phyloP scores from a whole-genome alignment of 805 yeast species.

The Pichia membranifaciens region DNA sequence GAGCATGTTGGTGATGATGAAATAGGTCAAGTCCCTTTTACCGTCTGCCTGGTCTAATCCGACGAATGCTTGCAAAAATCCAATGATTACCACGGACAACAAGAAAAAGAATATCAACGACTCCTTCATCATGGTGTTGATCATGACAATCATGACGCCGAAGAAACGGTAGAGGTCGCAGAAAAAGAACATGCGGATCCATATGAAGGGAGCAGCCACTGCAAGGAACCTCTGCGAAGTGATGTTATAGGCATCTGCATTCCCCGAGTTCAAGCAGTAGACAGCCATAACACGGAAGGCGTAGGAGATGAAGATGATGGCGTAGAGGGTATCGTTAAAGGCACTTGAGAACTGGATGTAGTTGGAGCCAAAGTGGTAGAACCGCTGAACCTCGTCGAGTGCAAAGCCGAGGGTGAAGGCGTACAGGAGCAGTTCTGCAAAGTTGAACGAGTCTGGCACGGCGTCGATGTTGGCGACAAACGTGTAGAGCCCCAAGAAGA shows the following conservation, averaged over 20 bases:
- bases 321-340: constrained; percentile 67
- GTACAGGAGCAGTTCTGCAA: constrained; percentile 53
- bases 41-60: constrained; percentile 90
- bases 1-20: constrained; percentile 57
- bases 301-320: constrained; percentile 47
- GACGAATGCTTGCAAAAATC: constrained; percentile 80
- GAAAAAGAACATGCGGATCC: constrained; percentile 71
- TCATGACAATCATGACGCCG: constrained; percentile 83
- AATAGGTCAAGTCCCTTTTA: constrained; percentile 62
- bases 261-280: constrained; percentile 23
- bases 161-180: constrained; percentile 76
- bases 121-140: constrained; percentile 83
- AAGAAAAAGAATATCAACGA: constrained; percentile 76
- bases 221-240: constrained; percentile 63
- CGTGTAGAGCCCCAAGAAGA: constrained; percentile 59
- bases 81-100: constrained; percentile 62
- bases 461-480: constrained; percentile 56
- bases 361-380: constrained; percentile 69
- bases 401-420: constrained; percentile 62
- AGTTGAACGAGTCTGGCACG: constrained; percentile 31
- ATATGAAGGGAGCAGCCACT: constrained; percentile 80
- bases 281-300: constrained; percentile 45
- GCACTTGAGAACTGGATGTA: constrained; percentile 76
- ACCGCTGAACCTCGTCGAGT: constrained; percentile 61
- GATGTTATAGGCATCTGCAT: constrained; percentile 22